Conservation (phyloP, 345 rosid species). For the Erucastrum elatum region DNA sequence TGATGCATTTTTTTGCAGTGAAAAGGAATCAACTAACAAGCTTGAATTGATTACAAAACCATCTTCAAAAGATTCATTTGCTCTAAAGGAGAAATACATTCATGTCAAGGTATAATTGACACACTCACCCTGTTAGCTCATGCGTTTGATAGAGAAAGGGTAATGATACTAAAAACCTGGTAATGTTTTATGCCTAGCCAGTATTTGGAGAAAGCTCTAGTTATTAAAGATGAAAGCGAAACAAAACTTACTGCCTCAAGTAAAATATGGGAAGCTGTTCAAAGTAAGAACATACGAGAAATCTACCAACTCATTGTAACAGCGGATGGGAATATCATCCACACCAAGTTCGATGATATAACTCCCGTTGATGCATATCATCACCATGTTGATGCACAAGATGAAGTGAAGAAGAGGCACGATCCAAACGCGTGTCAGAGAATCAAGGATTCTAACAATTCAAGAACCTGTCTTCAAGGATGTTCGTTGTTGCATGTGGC, state of each 20-base stretch:
- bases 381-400: conserved; percentile 38
- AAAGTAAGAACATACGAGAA: conserved; percentile 58
- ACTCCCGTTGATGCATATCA: conserved; percentile 41
- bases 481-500: conserved; percentile 82
- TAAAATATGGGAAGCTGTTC: conserved; percentile 74
- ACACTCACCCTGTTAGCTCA: neutral
- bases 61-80: conserved; percentile 50
- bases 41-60: conserved; percentile 55
- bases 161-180: conserved; percentile 8
- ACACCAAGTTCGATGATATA: conserved; percentile 60
- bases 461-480: conserved; percentile 72
- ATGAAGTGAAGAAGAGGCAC: conserved; percentile 35
- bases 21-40: conserved; percentile 33
- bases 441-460: conserved; percentile 55
- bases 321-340: conserved; percentile 48
- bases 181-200: conserved; percentile 38
- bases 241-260: conserved; percentile 33
- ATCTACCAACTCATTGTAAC: conserved; percentile 67
- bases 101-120: conserved; percentile 79
- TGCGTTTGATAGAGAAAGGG: neutral
- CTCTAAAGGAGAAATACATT: conserved; percentile 70
- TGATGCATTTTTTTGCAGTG: conserved; percentile 40
- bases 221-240: conserved; percentile 44
- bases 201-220: conserved; percentile 71
- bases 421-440: conserved; percentile 65